Evolutionary conservation across 441 rosid genomes (phyloP), one percentile per base, ranked within the genome.

Genomic region (Geranium incanum): DNA sequence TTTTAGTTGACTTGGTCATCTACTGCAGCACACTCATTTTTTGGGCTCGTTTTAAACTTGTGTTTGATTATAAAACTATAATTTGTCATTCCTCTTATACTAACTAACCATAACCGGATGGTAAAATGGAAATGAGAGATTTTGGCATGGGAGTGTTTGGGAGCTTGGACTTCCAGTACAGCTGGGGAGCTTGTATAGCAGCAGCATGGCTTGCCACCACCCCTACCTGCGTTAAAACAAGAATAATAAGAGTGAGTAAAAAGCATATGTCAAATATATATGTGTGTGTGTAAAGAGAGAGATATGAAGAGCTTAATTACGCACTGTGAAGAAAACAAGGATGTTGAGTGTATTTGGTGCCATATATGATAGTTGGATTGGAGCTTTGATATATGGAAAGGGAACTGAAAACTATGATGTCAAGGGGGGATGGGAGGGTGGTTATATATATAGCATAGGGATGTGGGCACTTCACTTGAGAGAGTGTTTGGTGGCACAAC

Each of bases 61-160:
- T 8, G 50, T 1, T 43, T 7, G 8, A 38, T 6, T 38, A 38
- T 6, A 43, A 43, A 43, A 43, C 7, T 13, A 45, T 4, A 38
- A 38, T 4, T 38, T 38, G 52, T 9, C 13, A 45, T 8, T 11
- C 11, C 55, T 48, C 12, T 8, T 0, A 5, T 9, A 12, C 18
- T 52, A 52, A 12, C 18, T 52, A 52, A 52, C 60, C 16, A 52
- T 5, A 45, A 45, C 52, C 63, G 7, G 63, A 57, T 16, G 19
- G 63, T 57, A 57, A 57, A 16, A 57, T 57, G 16, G 2, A 2
- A 15, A 8, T 57, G 63, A 57, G 7, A 13, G 63, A 57, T 57
- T 57, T 57, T 0, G 63, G 63, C 63, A 57, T 57, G 63, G 63
- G 63, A 57, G 63, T 57, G 63, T 57, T 57, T 13, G 63, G 63